Evolutionary conservation across 2,329 filamentous ascomycete genomes (phyloP), one percentile per base, ranked within the genome.

Genomic region (Beauveria asiatica): DNA sequence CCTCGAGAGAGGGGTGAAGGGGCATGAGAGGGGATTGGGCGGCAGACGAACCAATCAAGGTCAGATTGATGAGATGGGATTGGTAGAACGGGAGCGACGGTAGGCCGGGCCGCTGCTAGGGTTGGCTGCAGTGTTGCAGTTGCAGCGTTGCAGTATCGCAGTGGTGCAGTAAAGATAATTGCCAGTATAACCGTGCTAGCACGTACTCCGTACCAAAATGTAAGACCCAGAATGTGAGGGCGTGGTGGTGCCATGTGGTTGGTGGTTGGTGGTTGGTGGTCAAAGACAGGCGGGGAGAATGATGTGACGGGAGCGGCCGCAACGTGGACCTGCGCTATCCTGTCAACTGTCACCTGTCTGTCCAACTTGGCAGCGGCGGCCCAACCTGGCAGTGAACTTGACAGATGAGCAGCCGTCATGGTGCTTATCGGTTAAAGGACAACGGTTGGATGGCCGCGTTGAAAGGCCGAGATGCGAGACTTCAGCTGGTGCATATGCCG

Each of bases 101-200:
- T 53, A 53, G 27, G 48, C 37, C 57, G 57, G 57, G 57, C 57
- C 57, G 57, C 46, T 46, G 57, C 49, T 59, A 59, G 57, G 49
- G 45, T 33, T 41, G 25, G 41, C 57, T 46, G 41, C 46, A 52
- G 57, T 52, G 41, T 10, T 21, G 44, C 44, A 13, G 19, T 45
- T 37, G 33, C 33, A 37, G 33, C 11, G 33, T 37, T 37, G 33
- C 33, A 37, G 33, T 37, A 37, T 37, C 33, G 33, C 13, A 37
- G 33, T 37, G 11, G 33, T 6, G 33, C 33, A 37, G 33, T 37
- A 6, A 37, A 37, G 33, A 37, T 13, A 16, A 37, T 6, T 37
- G 33, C 33, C 33, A 37, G 33, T 37, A 13, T 2, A 37, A 37
- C 16, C 11, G 33, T 37, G 33, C 11, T 37, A 37, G 33, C 33